Evolutionary conservation across 441 rosid species (phyloP).

Genomic region (Oxalis stricta): DNA sequence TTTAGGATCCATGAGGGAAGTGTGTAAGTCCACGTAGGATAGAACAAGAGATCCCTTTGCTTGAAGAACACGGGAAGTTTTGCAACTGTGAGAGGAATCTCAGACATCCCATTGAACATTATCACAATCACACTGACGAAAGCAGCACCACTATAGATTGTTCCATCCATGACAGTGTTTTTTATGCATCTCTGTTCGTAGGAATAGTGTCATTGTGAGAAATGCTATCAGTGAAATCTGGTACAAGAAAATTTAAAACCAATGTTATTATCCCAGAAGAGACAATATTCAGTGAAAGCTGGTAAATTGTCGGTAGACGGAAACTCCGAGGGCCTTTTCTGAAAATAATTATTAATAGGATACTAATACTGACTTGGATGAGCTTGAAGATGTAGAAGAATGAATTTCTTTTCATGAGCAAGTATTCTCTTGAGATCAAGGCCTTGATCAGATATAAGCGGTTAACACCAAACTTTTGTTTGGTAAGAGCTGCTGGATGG

Average conservation of each 20-base stretch:
- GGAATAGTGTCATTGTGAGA: slow-evolving; percentile 42
- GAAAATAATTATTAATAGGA: neutral
- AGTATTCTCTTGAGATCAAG: slow-evolving; percentile 43
- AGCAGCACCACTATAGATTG: slow-evolving; percentile 47
- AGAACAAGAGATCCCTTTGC: slow-evolving; percentile 63
- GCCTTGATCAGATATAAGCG: slow-evolving; percentile 52
- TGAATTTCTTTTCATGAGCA: slow-evolving; percentile 78
- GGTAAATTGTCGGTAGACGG: too few relatives aligned
- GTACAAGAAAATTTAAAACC: neutral
- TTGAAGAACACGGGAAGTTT: slow-evolving; percentile 84
- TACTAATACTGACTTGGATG: slow-evolving; percentile 29
- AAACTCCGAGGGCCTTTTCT: too few relatives aligned
- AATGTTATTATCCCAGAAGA: neutral
- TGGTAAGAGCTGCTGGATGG: slow-evolving; percentile 69
- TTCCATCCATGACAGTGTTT: slow-evolving; percentile 33
- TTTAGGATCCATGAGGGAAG: slow-evolving; percentile 69
- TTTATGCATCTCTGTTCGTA: slow-evolving; percentile 45
- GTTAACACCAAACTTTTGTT: slow-evolving; percentile 42
- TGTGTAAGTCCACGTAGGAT: slow-evolving; percentile 62
- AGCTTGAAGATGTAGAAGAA: slow-evolving; percentile 68
- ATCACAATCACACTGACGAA: slow-evolving; percentile 33
- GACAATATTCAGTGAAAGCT: neutral
- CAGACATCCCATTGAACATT: slow-evolving; percentile 67
- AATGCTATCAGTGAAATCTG: slow-evolving; percentile 37
- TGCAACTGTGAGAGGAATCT: slow-evolving; percentile 55